Evolutionary conservation across 176 grass and related monocot species (phyloP).

Genomic region (Eragrostis curvula): DNA sequence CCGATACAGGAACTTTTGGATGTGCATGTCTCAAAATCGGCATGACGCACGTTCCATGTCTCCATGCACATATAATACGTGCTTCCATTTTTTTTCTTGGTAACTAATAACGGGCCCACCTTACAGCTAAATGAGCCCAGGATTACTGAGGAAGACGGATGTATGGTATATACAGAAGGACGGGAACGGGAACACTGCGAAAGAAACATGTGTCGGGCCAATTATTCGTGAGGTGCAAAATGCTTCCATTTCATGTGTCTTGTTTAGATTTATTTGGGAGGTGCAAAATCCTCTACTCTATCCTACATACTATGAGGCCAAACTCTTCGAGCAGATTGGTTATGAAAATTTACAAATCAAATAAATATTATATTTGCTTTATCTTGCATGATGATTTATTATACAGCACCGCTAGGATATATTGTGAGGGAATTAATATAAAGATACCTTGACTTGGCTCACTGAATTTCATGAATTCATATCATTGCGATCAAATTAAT

Average conservation of each 20-base stretch:
- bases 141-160: neutral
- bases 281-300: neutral
- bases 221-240: too few relatives aligned
- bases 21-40: neutral
- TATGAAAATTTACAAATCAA: too few relatives aligned
- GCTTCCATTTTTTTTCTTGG: neutral
- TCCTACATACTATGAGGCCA: neutral
- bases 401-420: neutral
- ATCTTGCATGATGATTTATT: neutral
- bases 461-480: neutral
- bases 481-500: neutral
- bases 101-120: neutral
- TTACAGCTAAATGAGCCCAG: neutral
- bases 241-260: neutral
- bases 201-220: neutral
- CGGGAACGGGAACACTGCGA: neutral
- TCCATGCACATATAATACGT: neutral
- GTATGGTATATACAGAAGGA: too few relatives aligned
- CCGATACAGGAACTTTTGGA: neutral
- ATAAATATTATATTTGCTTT: too few relatives aligned
- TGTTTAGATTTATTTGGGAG: neutral
- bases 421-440: neutral
- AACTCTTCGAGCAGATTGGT: neutral
- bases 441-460: neutral
- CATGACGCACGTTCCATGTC: neutral